Percentiles rank a stretch among this genome's conserved stretches.
Conservation (phyloP, 2,329 filamentous ascomycete genomes). For the Pezicula rhizophila region DNA sequence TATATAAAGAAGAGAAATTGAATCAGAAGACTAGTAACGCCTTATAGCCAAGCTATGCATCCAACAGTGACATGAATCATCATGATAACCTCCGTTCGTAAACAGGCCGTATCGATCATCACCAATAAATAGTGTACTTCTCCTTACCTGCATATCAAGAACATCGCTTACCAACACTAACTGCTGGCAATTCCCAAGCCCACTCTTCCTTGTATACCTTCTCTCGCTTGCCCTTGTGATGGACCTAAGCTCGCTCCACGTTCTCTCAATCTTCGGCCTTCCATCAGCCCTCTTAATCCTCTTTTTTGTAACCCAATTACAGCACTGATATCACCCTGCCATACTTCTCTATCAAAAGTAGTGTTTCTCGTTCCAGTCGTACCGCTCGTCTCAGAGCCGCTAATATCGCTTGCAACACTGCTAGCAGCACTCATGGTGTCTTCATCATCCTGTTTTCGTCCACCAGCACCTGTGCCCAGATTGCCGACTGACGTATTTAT, state of each 20-base stretch:
- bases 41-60: too few species aligned
- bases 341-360: constrained; percentile 54
- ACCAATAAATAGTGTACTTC: too few species aligned
- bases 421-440: constrained; percentile 25
- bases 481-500: constrained; percentile 44
- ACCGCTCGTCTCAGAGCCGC: constrained; percentile 30
- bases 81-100: too few species aligned
- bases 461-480: constrained; percentile 19
- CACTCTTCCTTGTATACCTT: constrained; percentile 33
- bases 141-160: too few species aligned
- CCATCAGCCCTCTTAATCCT: constrained; percentile 87
- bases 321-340: constrained; percentile 75
- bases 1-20: too few species aligned
- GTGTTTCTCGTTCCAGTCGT: constrained; percentile 32
- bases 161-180: neutral
- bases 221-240: constrained; percentile 24
- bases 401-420: constrained; percentile 22
- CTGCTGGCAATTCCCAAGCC: constrained; percentile 45
- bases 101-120: too few species aligned
- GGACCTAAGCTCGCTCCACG: constrained; percentile 40
- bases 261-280: constrained; percentile 80
- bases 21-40: too few species aligned
- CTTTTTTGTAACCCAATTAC: constrained; percentile 95
- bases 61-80: too few species aligned
- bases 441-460: constrained; percentile 28